phyloP scores from a whole-genome alignment of 2,329 filamentous ascomycete genomes.

The Tolypocladium ophioglossoides region DNA sequence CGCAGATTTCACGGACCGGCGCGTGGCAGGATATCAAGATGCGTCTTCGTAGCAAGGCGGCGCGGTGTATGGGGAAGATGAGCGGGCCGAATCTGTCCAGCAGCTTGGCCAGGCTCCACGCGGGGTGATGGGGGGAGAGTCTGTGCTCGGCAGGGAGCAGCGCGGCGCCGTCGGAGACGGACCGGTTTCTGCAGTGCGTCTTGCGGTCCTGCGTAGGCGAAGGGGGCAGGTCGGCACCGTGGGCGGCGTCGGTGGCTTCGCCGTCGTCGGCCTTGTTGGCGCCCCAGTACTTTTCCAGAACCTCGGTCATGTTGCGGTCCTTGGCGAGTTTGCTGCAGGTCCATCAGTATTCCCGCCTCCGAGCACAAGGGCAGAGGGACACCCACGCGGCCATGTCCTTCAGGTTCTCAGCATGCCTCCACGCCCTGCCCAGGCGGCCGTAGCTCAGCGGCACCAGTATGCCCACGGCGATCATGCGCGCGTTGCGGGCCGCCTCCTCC shows the following conservation, averaged over 20 bases:
- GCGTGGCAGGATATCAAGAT: conserved; percentile 80
- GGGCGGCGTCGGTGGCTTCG: conserved; percentile 20
- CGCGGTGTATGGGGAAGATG: conserved; percentile 83
- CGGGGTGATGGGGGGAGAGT: conserved; percentile 73
- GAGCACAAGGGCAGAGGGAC: background rate
- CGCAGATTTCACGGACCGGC: conserved; percentile 75
- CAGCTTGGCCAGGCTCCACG: conserved; percentile 67
- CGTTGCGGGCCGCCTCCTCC: conserved; percentile 65
- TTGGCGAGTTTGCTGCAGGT: conserved; percentile 46
- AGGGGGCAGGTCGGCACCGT: conserved; percentile 23
- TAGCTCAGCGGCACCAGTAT: conserved; percentile 77
- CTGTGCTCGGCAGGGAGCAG: conserved; percentile 51
- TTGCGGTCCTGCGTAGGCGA: conserved; percentile 21
- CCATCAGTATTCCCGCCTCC: background rate
- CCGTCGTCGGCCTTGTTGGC: conserved; percentile 27
- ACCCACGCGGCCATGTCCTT: conserved; percentile 62
- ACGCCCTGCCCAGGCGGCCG: conserved; percentile 76
- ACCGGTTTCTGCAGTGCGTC: conserved; percentile 44
- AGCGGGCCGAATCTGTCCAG: conserved; percentile 81
- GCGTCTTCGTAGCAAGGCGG: conserved; percentile 74
- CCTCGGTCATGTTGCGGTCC: conserved; percentile 49
- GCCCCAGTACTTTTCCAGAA: conserved; percentile 76
- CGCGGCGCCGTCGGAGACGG: conserved; percentile 50
- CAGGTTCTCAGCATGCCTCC: conserved; percentile 72
- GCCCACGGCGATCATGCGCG: conserved; percentile 86